A percentile compares a stretch with the other conserved stretches of the same genome.
Conservation (phyloP, 108 stramenopile genomes). For the Schizochytrium sp. region DNA sequence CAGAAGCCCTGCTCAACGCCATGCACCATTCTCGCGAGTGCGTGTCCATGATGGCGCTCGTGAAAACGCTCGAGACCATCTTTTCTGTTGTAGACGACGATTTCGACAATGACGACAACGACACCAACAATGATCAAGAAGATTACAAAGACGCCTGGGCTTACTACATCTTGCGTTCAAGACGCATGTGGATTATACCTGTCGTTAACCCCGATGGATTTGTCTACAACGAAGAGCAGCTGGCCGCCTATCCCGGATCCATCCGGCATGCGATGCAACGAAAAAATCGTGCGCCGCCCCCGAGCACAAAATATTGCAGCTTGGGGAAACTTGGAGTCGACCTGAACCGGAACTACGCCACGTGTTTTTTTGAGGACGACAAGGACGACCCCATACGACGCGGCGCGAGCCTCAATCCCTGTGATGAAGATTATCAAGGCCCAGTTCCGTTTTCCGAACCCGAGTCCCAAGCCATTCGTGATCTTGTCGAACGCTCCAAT, state of each 20-base stretch:
- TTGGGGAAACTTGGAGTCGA: not conserved
- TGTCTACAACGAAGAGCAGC: not conserved
- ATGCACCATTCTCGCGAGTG: conserved; percentile 21
- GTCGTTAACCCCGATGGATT: conserved; percentile 19
- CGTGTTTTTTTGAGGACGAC: not conserved
- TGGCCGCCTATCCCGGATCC: not conserved
- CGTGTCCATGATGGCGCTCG: not conserved
- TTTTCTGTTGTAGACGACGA: no score
- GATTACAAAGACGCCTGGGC: not conserved
- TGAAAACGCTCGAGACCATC: not conserved
- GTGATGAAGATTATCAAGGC: conserved; percentile 21
- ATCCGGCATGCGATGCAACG: not conserved
- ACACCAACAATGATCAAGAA: not conserved
- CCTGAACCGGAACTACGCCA: conserved; percentile 21
- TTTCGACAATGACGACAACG: not conserved
- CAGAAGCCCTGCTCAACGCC: not conserved
- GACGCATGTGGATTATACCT: not conserved
- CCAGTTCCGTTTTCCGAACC: conserved; percentile 14
- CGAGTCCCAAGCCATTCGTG: not conserved
- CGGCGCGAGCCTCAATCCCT: not conserved
- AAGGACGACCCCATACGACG: not conserved
- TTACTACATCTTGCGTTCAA: not conserved
- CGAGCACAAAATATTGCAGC: not conserved
- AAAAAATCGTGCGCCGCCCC: not conserved
- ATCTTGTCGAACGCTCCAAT: not conserved